Evolutionary conservation across 2,329 filamentous ascomycete genomes (phyloP).

Genomic region (Thelonectria rubi): DNA sequence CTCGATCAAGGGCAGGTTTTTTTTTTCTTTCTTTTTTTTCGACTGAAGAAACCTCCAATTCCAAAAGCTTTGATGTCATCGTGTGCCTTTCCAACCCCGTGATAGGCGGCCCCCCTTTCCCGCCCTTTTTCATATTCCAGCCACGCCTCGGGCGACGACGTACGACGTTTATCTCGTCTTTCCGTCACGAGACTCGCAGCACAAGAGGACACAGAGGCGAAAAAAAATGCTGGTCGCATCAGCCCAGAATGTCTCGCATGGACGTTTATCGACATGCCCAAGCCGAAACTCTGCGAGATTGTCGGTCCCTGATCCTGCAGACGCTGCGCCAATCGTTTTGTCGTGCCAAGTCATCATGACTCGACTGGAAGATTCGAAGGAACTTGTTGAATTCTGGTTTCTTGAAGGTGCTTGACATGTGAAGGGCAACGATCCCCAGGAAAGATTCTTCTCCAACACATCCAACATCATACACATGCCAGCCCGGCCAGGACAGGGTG

Average conservation of each 20-base stretch:
- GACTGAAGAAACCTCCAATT: slow-evolving; percentile 1
- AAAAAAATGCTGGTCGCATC: background rate
- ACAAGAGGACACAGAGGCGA: too few relatives aligned
- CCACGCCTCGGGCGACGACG: slow-evolving; percentile 11
- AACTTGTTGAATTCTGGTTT: too few relatives aligned
- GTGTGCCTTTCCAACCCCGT: slow-evolving; percentile 9
- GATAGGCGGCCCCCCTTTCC: slow-evolving; percentile 15
- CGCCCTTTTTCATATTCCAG: background rate
- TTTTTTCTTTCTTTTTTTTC: slow-evolving; percentile 12
- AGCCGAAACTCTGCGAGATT: background rate
- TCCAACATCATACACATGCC: too few relatives aligned
- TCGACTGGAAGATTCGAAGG: too few relatives aligned
- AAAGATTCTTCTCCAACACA: too few relatives aligned
- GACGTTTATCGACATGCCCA: background rate
- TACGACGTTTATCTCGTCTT: slow-evolving; percentile 5
- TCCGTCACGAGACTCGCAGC: background rate
- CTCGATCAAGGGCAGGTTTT: slow-evolving; percentile 2
- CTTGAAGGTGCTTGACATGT: too few relatives aligned
- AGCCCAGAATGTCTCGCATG: slow-evolving; percentile 1
- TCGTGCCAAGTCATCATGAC: too few relatives aligned
- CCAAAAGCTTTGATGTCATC: slow-evolving; percentile 14
- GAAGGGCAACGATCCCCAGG: too few relatives aligned
- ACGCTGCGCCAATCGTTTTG: too few relatives aligned
- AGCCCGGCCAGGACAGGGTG: too few relatives aligned
- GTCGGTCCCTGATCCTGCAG: too few relatives aligned